A percentile compares a stretch with the other conserved stretches of the same genome.
Evolutionary conservation across 257 asterid genomes (phyloP).

Genomic region (Przewalskia tangutica): DNA sequence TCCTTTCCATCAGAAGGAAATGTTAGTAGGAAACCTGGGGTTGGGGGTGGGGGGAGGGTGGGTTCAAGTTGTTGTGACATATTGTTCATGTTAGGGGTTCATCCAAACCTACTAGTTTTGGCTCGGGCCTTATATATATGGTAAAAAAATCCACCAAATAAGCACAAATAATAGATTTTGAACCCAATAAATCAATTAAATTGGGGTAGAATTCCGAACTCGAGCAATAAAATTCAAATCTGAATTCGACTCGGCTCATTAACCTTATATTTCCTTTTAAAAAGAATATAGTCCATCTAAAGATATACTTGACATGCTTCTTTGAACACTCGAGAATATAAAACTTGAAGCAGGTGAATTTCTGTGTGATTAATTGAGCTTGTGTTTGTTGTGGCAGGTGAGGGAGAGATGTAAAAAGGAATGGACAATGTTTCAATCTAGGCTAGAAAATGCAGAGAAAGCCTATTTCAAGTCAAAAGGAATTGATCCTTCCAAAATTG

Average conservation of each 20-base stretch:
- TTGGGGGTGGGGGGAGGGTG: neutral
- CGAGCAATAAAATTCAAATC: no score
- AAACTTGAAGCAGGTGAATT: neutral
- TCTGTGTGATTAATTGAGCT: neutral
- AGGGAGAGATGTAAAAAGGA: conserved; percentile 56
- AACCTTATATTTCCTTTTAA: neutral
- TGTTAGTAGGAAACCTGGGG: neutral
- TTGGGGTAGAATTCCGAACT: no score
- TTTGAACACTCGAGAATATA: neutral
- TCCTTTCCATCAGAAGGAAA: neutral
- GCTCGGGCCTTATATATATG: neutral
- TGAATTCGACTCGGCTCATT: neutral
- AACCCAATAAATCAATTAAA: no score
- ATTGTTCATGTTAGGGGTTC: neutral
- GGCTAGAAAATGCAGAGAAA: conserved; percentile 58
- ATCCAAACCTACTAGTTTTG: neutral
- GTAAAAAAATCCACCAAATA: neutral
- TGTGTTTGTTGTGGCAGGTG: conserved; percentile 32
- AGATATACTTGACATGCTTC: neutral
- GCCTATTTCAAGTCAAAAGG: conserved; percentile 46
- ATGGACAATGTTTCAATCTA: conserved; percentile 57
- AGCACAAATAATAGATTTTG: no score
- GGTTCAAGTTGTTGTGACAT: neutral
- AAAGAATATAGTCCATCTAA: no score
- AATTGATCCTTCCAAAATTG: conserved; percentile 26